These are phyloP conservation scores for Melastoma malabathricum DNA, from an alignment of 345 rosid genomes.

Conservation along the genomic window DNA sequence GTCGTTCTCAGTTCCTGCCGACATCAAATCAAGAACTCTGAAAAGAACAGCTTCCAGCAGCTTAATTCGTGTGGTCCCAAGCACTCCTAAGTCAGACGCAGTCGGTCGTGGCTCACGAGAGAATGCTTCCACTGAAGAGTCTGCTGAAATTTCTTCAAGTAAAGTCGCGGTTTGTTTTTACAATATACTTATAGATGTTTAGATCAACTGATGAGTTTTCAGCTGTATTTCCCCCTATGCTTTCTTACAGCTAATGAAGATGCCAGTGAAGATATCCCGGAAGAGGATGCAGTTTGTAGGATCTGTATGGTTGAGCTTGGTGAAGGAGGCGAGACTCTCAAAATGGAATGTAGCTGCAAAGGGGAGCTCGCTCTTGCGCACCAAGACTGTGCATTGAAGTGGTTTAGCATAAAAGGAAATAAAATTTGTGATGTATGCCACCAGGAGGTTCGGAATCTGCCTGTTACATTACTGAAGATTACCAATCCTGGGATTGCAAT, in stretches of 20 bases:
- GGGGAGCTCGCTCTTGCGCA: conserved; percentile 66
- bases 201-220: too few relatives aligned
- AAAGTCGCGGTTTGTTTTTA: too few relatives aligned
- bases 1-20: conserved; percentile 40
- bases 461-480: conserved; percentile 37
- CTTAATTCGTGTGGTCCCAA: conserved; percentile 34
- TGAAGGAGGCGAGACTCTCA: conserved; percentile 43
- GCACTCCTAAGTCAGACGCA: conserved; percentile 17
- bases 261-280: conserved; percentile 37
- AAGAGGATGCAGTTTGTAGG: conserved; percentile 58
- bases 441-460: conserved; percentile 43
- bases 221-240: neutral
- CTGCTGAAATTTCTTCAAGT: conserved; percentile 11
- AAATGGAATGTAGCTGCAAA: conserved; percentile 58
- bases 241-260: conserved; percentile 17
- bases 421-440: conserved; percentile 46
- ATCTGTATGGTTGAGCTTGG: conserved; percentile 43
- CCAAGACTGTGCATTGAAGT: conserved; percentile 43
- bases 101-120: conserved; percentile 11
- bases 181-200: too few relatives aligned
- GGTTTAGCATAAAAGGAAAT: conserved; percentile 57
- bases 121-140: conserved; percentile 15
- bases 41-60: conserved; percentile 31
- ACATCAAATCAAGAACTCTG: conserved; percentile 27
- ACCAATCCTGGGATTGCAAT: conserved; percentile 20